Conservation (phyloP, 2,329 filamentous ascomycete genomes). For the Huntiella savannae region DNA sequence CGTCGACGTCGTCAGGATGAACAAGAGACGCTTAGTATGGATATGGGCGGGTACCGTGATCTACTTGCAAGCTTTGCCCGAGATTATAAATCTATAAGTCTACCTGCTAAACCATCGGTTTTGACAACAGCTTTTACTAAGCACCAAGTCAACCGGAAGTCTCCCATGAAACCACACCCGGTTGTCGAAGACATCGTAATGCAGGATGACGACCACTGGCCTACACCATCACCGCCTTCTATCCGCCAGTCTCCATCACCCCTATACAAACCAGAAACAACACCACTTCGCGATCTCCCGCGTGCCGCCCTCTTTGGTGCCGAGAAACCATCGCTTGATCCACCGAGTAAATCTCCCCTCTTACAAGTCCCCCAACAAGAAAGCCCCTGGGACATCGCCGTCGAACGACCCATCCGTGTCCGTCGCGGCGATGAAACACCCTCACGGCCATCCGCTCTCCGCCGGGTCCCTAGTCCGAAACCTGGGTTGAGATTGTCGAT, state of each 20-base stretch:
- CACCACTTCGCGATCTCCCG: constrained; percentile 2
- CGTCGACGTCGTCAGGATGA: neutral
- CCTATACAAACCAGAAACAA: neutral
- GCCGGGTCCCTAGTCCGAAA: constrained; percentile 5
- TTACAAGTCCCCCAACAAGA: neutral
- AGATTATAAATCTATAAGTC: neutral
- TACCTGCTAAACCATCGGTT: constrained; percentile 1
- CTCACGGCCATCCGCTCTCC: neutral
- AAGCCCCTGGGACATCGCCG: constrained; percentile 2
- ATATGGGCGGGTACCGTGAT: constrained; percentile 1
- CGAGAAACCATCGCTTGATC: neutral
- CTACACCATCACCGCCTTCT: constrained; percentile 4
- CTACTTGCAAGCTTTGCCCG: constrained; percentile 5
- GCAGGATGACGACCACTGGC: constrained; percentile 2
- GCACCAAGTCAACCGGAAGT: neutral
- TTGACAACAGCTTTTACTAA: neutral
- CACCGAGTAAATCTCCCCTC: neutral
- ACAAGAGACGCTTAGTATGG: neutral
- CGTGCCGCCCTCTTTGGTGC: constrained; percentile 1
- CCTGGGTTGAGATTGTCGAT: constrained; percentile 1
- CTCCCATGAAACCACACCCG: no score
- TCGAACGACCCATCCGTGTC: constrained; percentile 6
- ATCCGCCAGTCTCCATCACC: neutral
- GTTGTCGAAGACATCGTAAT: neutral
- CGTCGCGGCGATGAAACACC: constrained; percentile 10